Conservation (phyloP, 208 protist species). For the Sergeia podlipaevii region DNA sequence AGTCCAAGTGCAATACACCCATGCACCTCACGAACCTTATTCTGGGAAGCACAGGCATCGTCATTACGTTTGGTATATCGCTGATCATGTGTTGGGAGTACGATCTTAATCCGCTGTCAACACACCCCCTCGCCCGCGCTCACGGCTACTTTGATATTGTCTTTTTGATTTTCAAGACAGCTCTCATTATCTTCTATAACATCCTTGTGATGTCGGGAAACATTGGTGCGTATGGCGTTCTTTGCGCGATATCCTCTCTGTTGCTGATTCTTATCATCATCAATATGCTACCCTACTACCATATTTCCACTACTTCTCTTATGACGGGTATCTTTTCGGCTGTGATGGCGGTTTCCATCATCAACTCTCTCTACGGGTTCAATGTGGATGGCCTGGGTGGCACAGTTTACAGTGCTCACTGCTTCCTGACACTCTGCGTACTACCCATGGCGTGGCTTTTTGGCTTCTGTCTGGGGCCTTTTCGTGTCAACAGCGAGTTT, state of each 20-base stretch:
- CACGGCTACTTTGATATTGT: constrained; percentile 13
- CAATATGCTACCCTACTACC: constrained; percentile 14
- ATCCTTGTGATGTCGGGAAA: neutral
- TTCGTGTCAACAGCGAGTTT: constrained; percentile 3
- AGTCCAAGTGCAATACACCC: neutral
- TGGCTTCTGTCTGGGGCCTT: neutral
- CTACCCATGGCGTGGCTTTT: neutral
- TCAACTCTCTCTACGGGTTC: constrained; percentile 1
- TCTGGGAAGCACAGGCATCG: constrained; percentile 9
- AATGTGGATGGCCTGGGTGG: neutral
- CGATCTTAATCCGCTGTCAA: constrained; percentile 5
- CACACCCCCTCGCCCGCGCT: neutral
- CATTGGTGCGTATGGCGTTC: neutral
- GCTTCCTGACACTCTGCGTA: neutral
- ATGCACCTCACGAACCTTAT: constrained; percentile 3
- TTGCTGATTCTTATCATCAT: neutral
- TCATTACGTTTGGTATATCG: neutral
- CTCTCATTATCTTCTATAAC: constrained; percentile 10
- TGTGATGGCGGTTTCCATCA: neutral
- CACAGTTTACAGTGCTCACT: neutral
- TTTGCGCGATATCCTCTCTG: neutral
- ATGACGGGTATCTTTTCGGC: neutral
- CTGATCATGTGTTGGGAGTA: constrained; percentile 6
- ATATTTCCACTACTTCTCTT: neutral
- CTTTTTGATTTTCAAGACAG: constrained; percentile 2